Base-by-base conservation (phyloP, 148 eudicot genomes). In the Silene latifolia region DNA sequence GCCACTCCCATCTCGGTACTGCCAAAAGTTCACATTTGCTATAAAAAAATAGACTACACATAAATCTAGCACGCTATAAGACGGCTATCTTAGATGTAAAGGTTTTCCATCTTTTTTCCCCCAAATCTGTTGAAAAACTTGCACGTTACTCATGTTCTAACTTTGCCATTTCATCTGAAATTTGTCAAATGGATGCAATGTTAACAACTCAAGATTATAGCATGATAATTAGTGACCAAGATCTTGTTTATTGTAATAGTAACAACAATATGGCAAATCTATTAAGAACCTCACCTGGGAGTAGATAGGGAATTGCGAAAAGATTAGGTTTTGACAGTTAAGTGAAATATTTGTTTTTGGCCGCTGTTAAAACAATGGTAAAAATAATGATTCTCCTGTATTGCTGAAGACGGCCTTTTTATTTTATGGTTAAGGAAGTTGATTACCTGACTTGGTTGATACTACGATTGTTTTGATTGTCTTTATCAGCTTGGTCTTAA, bases 281-380 rank as follows among this genome's bases (percentile, higher is more conserved):
- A 24, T 62, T 24, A 62, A 8, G 0, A 62, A 21, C 29, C 27
- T 24, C 35, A 62, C 19, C 8, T 25, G 44, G 29, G 8, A 23
- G 57, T 68, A 68, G 72, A 68, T 68, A 3, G 25, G 8, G 71
- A 67, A 4, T 13, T 12, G 6, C 5, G 29, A 46, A 46, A 67
- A 15, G 72, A 20, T 68, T 68, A 68, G 14, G 19, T 68, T 68
- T 46, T 25, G 57, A 21, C 72, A 21, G 32, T 46, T 35, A 48
- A 65, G 69, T 7, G 25, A 51, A 20, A 57, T 24, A 51, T 14
- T 24, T 48, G 5, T 51, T 25, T 21, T 42, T 5, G 25, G 20
- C 44, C 42, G 12, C 27, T 15, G 59, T 51, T 51, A 7, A 48
- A 48, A 6, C 72, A 48, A 6, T 46, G 72, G 27, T 46, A 69